Evolutionary conservation across 108 stramenopile species (phyloP).

Genomic region (Bacterosira constricta): DNA sequence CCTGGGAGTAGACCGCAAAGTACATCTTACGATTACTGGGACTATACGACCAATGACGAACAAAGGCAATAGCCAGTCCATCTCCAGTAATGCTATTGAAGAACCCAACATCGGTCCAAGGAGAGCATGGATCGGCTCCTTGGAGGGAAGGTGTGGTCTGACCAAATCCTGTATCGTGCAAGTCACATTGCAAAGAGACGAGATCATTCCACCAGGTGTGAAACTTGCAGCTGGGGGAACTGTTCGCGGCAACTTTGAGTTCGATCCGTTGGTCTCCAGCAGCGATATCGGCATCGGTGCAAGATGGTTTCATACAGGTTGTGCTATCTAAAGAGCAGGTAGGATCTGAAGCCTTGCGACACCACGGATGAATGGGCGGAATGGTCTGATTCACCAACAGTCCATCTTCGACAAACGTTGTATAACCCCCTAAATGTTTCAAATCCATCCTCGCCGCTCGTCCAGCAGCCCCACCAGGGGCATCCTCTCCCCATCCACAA

Average conservation of each 20-base stretch:
- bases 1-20: slow-evolving; percentile 9
- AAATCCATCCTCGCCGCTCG: background rate
- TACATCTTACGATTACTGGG: background rate
- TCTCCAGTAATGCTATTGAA: background rate
- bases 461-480: background rate
- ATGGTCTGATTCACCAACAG: slow-evolving; percentile 16
- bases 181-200: background rate
- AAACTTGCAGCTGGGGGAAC: background rate
- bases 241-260: background rate
- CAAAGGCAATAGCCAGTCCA: background rate
- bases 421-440: slow-evolving; percentile 15
- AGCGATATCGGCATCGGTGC: background rate
- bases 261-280: background rate
- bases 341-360: background rate
- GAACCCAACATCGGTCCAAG: background rate
- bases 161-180: background rate
- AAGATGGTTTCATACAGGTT: slow-evolving; percentile 1
- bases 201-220: background rate
- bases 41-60: slow-evolving; percentile 2
- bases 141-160: background rate
- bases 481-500: slow-evolving; percentile 1
- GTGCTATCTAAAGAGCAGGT: background rate
- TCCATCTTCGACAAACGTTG: slow-evolving; percentile 19
- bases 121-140: background rate
- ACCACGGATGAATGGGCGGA: background rate